Conservation (phyloP, 176 grass and related monocot genomes). For the Oryza glaberrima region DNA sequence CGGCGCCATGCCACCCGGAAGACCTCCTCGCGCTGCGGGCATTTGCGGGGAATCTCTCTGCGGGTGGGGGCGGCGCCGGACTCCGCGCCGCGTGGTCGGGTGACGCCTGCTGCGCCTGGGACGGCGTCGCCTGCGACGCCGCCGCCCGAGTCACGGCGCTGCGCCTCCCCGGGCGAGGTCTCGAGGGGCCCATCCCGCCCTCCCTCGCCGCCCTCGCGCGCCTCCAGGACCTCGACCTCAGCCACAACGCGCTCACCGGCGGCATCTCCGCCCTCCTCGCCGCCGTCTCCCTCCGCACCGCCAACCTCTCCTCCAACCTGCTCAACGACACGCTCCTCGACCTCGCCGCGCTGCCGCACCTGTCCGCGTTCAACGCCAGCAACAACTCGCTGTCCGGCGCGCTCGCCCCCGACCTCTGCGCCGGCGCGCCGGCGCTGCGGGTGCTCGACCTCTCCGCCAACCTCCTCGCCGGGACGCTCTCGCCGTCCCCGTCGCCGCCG, state of each 20-base stretch:
- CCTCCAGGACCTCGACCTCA: conserved; percentile 71
- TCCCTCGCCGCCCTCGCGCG: conserved; percentile 42
- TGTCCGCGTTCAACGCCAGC: conserved; percentile 70
- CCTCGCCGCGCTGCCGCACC: conserved; percentile 44
- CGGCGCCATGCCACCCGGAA: conserved; percentile 59
- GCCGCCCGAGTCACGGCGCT: conserved; percentile 51
- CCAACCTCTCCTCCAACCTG: conserved; percentile 78
- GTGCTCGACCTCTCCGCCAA: conserved; percentile 80
- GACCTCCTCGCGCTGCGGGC: conserved; percentile 64
- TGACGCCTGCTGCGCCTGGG: conserved; percentile 63
- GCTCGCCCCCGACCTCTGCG: conserved; percentile 69
- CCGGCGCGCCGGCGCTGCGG: conserved; percentile 37
- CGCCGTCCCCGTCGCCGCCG: conserved; percentile 26
- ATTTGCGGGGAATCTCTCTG: conserved; percentile 66
- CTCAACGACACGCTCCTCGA: conserved; percentile 53
- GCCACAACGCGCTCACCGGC: conserved; percentile 64
- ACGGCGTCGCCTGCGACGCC: conserved; percentile 58
- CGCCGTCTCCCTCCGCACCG: conserved; percentile 28
- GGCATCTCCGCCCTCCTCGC: conserved; percentile 38
- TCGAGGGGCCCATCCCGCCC: conserved; percentile 38
- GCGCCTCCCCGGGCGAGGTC: conserved; percentile 45
- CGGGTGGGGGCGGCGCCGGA: conserved; percentile 18
- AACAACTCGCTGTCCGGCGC: conserved; percentile 75
- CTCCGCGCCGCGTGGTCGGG: conserved; percentile 45
- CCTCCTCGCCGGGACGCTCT: conserved; percentile 57